These are phyloP conservation scores for Fusarium pininemorale DNA, from an alignment of 2,329 filamentous ascomycete species.

Conservation along the genomic window DNA sequence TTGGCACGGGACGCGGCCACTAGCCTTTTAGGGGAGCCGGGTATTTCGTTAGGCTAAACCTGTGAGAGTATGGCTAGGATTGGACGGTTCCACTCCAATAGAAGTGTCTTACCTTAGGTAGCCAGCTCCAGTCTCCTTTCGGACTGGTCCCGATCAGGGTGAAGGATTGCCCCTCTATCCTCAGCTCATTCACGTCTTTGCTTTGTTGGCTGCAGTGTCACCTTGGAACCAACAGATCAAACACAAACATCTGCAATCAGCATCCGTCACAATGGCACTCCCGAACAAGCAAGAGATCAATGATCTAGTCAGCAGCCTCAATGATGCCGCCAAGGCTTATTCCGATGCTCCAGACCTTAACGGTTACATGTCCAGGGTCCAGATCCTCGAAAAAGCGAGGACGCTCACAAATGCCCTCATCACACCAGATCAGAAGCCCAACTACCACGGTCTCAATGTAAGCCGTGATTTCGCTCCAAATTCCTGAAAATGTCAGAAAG, in stretches of 20 bases:
- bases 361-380: slow-evolving; percentile 40
- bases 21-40: neutral
- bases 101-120: too few species aligned
- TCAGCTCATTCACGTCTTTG: neutral
- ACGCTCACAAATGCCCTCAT: slow-evolving; percentile 41
- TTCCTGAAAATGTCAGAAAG: too few species aligned
- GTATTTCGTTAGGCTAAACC: neutral
- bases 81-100: neutral
- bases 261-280: slow-evolving; percentile 16
- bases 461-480: neutral
- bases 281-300: slow-evolving; percentile 33
- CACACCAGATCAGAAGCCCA: slow-evolving; percentile 44
- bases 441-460: slow-evolving; percentile 47
- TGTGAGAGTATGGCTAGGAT: neutral
- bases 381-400: slow-evolving; percentile 42
- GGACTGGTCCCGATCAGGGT: neutral
- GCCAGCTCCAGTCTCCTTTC: neutral
- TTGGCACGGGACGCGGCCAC: neutral
- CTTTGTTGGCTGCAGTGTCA: neutral
- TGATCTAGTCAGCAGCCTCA: slow-evolving; percentile 30
- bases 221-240: neutral
- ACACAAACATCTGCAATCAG: neutral
- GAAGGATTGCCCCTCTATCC: neutral
- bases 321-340: slow-evolving; percentile 33
- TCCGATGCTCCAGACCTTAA: slow-evolving; percentile 36